These are phyloP conservation scores for Colletotrichum godetiae DNA, from an alignment of 2,329 filamentous ascomycete species.

Conservation along the genomic window DNA sequence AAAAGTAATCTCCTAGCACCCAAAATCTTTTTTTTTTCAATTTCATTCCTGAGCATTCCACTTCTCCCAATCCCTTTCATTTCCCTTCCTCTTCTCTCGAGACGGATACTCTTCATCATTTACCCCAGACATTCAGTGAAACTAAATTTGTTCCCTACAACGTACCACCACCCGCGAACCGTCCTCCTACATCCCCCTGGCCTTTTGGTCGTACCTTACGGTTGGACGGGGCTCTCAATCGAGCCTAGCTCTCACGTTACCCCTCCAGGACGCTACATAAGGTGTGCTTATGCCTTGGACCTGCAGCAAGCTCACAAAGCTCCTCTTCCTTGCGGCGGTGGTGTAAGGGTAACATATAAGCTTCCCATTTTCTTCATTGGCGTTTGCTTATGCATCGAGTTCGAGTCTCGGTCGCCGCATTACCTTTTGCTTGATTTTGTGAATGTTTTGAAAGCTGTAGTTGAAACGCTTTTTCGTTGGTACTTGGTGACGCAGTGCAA, in stretches of 20 bases:
- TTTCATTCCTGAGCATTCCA: background rate
- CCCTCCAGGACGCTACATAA: background rate
- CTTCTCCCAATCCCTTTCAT: background rate
- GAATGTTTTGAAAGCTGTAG: background rate
- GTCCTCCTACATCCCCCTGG: background rate
- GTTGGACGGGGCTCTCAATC: background rate
- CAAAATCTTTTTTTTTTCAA: background rate
- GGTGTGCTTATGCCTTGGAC: background rate
- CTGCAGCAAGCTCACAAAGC: background rate
- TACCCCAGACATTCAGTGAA: background rate
- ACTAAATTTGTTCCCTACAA: background rate
- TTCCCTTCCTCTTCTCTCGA: background rate
- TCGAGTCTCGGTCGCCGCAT: slow-evolving; percentile 31
- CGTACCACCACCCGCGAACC: too few species aligned
- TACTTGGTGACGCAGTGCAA: too few species aligned
- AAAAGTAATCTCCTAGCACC: background rate
- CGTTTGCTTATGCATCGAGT: slow-evolving; percentile 23
- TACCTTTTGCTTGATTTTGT: background rate
- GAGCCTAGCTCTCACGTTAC: background rate
- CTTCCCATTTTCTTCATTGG: slow-evolving; percentile 17
- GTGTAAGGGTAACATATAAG: slow-evolving; percentile 35
- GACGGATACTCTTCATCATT: background rate
- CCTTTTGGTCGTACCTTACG: background rate
- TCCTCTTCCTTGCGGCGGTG: slow-evolving; percentile 2
- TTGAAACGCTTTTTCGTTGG: background rate